Conservation (phyloP, 768 basidiomycete species). For the Kwoniella dendrophila region DNA sequence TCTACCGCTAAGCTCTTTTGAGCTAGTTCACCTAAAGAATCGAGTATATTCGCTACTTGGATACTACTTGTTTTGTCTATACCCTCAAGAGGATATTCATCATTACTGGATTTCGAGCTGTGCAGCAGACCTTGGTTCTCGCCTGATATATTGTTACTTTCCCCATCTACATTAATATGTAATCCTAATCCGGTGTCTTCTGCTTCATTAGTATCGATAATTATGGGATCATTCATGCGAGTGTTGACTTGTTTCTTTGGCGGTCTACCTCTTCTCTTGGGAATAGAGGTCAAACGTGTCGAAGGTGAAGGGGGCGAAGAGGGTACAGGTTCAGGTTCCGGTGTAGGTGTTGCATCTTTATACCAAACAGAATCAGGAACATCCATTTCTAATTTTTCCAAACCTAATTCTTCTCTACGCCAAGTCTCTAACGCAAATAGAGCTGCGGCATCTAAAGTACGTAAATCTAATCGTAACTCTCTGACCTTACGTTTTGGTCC, state of each 20-base stretch:
- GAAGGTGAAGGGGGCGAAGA: slow-evolving; percentile 18
- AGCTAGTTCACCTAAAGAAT: not conserved
- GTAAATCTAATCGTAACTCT: slow-evolving; percentile 41
- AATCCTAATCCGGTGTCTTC: not conserved
- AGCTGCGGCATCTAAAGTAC: slow-evolving; percentile 42
- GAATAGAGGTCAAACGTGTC: not conserved
- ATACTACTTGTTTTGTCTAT: not conserved
- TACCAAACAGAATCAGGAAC: slow-evolving; percentile 45
- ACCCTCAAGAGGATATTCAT: not conserved
- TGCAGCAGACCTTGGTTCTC: not conserved
- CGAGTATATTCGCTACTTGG: not conserved
- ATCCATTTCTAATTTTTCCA: slow-evolving; percentile 38
- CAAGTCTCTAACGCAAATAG: slow-evolving; percentile 42
- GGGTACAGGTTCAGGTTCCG: too few relatives aligned
- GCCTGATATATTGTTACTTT: too few relatives aligned
- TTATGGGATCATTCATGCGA: too few relatives aligned
- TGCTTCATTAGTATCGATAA: not conserved
- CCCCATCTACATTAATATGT: not conserved
- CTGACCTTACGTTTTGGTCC: slow-evolving; percentile 36
- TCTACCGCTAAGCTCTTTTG: not conserved
- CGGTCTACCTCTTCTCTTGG: slow-evolving; percentile 11
- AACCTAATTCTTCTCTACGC: slow-evolving; percentile 32
- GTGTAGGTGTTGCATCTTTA: slow-evolving; percentile 25
- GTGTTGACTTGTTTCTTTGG: too few relatives aligned
- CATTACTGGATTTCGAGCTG: not conserved